Percentiles rank a stretch among this genome's conserved stretches.
Evolutionary conservation across 2,329 filamentous ascomycete species (phyloP).

Genomic region (Pestalotiopsis sp.): DNA sequence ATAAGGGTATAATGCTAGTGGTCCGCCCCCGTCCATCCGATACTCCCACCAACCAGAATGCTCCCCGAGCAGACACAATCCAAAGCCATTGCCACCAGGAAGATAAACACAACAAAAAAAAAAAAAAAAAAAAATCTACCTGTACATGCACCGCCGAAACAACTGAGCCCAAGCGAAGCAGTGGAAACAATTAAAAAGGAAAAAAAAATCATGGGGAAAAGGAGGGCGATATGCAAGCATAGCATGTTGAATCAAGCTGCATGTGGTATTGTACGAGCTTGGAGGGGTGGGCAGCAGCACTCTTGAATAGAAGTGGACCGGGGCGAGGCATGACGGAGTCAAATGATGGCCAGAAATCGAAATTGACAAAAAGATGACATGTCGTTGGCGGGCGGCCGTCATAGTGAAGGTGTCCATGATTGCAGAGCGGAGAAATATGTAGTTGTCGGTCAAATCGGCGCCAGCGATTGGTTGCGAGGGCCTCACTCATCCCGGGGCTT

Average conservation of each 20-base stretch:
- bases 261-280: not conserved
- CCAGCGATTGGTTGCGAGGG: not conserved
- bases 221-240: not conserved
- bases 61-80: not conserved
- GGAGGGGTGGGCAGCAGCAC: not conserved
- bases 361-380: not conserved
- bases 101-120: not conserved
- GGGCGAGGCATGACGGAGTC: not conserved
- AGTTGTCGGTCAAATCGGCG: not conserved
- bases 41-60: not conserved
- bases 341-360: not conserved
- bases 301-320: not conserved
- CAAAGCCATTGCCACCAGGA: not conserved
- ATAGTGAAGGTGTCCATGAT: not conserved
- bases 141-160: not conserved
- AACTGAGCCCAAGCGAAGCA: not conserved
- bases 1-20: constrained; percentile 9
- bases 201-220: not conserved
- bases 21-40: not conserved
- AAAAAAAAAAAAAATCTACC: not conserved
- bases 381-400: not conserved
- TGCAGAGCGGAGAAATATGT: not conserved
- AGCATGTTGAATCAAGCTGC: not conserved
- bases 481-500: not conserved
- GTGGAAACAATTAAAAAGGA: not conserved